Evolutionary conservation across 108 stramenopile species (phyloP).

Genomic region (Cafeteria roenbergensis): DNA sequence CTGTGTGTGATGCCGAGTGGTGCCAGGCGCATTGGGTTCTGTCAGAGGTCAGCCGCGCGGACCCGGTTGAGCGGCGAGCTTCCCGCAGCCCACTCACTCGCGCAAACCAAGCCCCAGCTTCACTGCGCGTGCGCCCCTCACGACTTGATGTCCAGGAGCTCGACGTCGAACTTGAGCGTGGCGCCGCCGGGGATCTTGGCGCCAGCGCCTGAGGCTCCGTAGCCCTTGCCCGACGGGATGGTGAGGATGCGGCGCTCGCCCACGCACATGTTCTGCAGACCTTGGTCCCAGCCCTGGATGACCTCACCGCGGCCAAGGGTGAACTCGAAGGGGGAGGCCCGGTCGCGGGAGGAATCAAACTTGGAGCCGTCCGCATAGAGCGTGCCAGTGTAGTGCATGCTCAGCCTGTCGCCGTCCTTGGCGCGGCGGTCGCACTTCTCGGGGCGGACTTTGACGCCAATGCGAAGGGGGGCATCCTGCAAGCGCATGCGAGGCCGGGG

Average conservation of each 20-base stretch:
- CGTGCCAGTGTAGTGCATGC: slow-evolving; percentile 7
- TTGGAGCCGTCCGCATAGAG: slow-evolving; percentile 39
- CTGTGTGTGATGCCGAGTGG: no score
- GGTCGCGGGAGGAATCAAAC: slow-evolving; percentile 30
- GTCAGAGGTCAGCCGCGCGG: no score
- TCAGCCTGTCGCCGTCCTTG: slow-evolving; percentile 3
- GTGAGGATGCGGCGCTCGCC: slow-evolving; percentile 65
- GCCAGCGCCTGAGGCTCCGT: slow-evolving; percentile 61
- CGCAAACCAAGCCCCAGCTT: no score
- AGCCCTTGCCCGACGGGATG: slow-evolving; percentile 70
- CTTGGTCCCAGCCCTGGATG: slow-evolving; percentile 78
- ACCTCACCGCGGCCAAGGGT: slow-evolving; percentile 54
- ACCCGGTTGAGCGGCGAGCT: no score
- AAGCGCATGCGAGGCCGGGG: no score
- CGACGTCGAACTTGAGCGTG: slow-evolving; percentile 70
- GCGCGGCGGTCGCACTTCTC: background rate
- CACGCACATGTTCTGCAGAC: slow-evolving; percentile 62
- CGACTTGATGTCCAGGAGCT: slow-evolving; percentile 46
- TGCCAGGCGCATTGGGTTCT: no score
- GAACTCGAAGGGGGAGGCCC: slow-evolving; percentile 24
- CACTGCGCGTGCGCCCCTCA: no score
- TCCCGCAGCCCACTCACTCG: no score
- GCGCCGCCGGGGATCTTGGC: slow-evolving; percentile 59
- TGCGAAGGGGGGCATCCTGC: background rate
- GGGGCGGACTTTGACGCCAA: background rate